A percentile compares a stretch with the other conserved stretches of the same genome.
phyloP scores from a whole-genome alignment of 2,329 filamentous ascomycete species.

The Penicillium sp. region DNA sequence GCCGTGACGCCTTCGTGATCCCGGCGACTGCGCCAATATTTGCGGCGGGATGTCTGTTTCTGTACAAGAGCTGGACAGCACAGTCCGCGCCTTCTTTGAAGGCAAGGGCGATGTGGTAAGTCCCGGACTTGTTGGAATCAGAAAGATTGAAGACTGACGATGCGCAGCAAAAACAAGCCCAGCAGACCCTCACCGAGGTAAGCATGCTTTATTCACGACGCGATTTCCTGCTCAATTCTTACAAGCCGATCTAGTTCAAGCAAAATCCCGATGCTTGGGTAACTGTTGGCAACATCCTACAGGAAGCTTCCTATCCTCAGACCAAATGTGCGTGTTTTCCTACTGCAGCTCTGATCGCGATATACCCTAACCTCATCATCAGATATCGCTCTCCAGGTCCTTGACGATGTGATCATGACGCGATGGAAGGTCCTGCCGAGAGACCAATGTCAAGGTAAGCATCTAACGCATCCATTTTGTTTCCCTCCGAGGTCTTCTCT shows the following conservation, averaged over 20 bases:
- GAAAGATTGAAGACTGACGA: neutral
- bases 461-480: neutral
- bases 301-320: slow-evolving; percentile 88
- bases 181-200: slow-evolving; percentile 90
- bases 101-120: slow-evolving; percentile 89
- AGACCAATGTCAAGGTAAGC: slow-evolving; percentile 85
- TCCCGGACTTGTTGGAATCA: slow-evolving; percentile 15
- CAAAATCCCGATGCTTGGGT: slow-evolving; percentile 98
- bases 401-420: slow-evolving; percentile 98
- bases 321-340: slow-evolving; percentile 76
- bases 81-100: slow-evolving; percentile 96
- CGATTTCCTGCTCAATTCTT: neutral
- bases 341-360: neutral
- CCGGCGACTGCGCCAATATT: slow-evolving; percentile 32
- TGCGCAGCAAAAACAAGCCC: slow-evolving; percentile 87
- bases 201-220: slow-evolving; percentile 28
- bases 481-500: neutral
- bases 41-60: slow-evolving; percentile 61
- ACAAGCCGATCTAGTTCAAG: slow-evolving; percentile 71
- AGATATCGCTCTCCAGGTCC: slow-evolving; percentile 93
- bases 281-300: slow-evolving; percentile 93
- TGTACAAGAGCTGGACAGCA: slow-evolving; percentile 93
- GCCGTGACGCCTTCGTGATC: slow-evolving; percentile 21
- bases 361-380: slow-evolving; percentile 22
- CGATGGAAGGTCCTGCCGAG: slow-evolving; percentile 97